These are phyloP conservation scores for Fusarium anguioides DNA, from an alignment of 2,329 filamentous ascomycete genomes.

Conservation along the genomic window DNA sequence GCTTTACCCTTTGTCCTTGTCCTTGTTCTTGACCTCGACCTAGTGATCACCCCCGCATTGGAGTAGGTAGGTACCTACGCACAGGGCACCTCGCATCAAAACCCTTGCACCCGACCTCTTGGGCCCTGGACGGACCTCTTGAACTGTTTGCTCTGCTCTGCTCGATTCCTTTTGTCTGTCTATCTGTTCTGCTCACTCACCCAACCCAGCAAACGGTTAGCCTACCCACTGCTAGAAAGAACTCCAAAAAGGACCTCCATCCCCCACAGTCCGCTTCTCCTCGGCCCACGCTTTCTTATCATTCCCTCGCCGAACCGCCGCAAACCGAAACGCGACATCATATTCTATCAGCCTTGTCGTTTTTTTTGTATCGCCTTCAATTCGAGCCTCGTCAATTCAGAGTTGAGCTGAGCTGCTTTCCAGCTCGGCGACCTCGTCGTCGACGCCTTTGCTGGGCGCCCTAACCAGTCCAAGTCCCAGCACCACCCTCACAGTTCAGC, in stretches of 20 bases:
- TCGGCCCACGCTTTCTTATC: conserved; percentile 42
- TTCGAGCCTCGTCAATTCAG: conserved; percentile 13
- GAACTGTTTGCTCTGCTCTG: not conserved
- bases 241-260: conserved; percentile 44
- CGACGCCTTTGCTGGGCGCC: conserved; percentile 15
- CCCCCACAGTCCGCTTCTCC: conserved; percentile 43
- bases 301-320: conserved; percentile 49
- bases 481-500: conserved; percentile 20
- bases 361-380: conserved; percentile 5
- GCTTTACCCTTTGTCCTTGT: too few relatives aligned
- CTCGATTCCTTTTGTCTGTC: too few relatives aligned
- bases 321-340: conserved; percentile 49
- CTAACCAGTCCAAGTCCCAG: conserved; percentile 9
- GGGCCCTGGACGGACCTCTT: not conserved
- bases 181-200: conserved; percentile 29
- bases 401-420: conserved; percentile 27
- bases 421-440: conserved; percentile 21
- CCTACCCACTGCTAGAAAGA: conserved; percentile 13
- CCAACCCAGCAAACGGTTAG: conserved; percentile 32
- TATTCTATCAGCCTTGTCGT: conserved; percentile 25
- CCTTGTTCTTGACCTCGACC: not conserved
- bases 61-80: not conserved
- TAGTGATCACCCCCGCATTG: conserved; percentile 10
- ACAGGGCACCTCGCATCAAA: conserved; percentile 30
- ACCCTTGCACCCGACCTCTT: conserved; percentile 12